Evolutionary conservation across 129 eudicot genomes (phyloP).

Genomic region (Pseudognaphalium luteoalbum): DNA sequence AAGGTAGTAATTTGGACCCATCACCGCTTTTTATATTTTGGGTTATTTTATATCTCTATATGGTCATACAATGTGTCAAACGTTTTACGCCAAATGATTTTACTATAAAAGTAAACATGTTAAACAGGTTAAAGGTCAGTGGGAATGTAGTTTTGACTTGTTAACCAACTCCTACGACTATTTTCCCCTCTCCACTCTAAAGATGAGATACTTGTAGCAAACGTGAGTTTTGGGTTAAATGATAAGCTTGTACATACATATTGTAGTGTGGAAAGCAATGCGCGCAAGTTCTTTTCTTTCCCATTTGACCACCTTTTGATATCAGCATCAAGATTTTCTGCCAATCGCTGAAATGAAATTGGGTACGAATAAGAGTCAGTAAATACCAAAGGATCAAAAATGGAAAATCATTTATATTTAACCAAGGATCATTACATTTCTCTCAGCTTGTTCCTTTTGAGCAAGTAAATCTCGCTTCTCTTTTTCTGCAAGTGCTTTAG

Average conservation of each 20-base stretch:
- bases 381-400: conserved; percentile 5
- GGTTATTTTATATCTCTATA: not conserved
- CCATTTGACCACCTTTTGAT: conserved; percentile 93
- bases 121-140: not conserved
- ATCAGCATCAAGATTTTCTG: conserved; percentile 85
- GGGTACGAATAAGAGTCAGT: conserved; percentile 20
- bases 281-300: conserved; percentile 92
- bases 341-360: conserved; percentile 61
- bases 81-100: not conserved
- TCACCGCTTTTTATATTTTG: not conserved
- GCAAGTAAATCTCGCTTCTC: conserved; percentile 86
- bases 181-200: not conserved
- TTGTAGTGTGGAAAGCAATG: conserved; percentile 95
- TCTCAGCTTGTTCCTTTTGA: conserved; percentile 92
- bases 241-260: conserved; percentile 55
- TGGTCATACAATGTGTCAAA: not conserved
- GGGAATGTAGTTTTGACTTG: not conserved
- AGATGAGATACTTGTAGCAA: not conserved
- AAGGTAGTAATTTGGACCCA: not conserved
- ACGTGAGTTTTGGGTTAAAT: not conserved
- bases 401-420: not conserved
- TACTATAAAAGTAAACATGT: not conserved
- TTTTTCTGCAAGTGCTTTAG: conserved; percentile 95
- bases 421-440: conserved; percentile 53
- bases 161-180: too few relatives aligned